Base-by-base conservation (phyloP, 83 land plant species). In the Picea abies region DNA sequence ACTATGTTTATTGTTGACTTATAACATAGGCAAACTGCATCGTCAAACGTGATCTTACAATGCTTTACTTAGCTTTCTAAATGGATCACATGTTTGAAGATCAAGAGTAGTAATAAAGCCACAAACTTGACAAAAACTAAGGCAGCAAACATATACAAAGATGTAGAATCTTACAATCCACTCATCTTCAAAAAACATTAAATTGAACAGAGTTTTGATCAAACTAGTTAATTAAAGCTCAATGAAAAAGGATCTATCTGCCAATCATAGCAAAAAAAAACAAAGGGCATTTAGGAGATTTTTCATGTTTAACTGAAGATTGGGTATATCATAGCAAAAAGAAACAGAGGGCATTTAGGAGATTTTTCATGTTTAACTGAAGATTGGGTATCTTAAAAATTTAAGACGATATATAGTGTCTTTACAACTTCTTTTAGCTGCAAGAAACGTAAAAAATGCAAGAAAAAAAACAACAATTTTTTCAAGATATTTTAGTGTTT, bases 51-150 rank as follows among this genome's bases (percentile, higher is more conserved):
- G 60, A 58, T 14, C 16, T 58, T 58, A 3, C 16, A 49, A 29
- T n/a, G 52, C 78, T 75, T 75, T 23, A n/a, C 17, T 19, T 71
- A 49, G 60, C 16, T 68, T 16, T 75, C 5, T 47, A 44, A 75
- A 23, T 49, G 23, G 78, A 75, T 75, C 78, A 49, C 78, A 49
- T 49, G 47, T 47, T 75, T 49, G 58, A 49, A 23, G 78, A 75
- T 75, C 29, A 44, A 73, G 6, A 44, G 29, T 49, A 49, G 26
- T 44, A 44, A 9, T 11, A 75, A 22, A 75, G 14, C 23, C 52
- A 71, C 11, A 8, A 22, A 75, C 23, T 22, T 75, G 6, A 49
- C 23, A 49, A 12, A 47, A 71, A 75, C 5, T 17, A 75, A 72
- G 60, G 60, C 4, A 22, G 22, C 5, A 47, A 44, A 75, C 60